A percentile compares a stretch with the other conserved stretches of the same genome.
Evolutionary conservation across 495 filamentous ascomycete species (phyloP).

Genomic region (Aspergillus conjunctus): DNA sequence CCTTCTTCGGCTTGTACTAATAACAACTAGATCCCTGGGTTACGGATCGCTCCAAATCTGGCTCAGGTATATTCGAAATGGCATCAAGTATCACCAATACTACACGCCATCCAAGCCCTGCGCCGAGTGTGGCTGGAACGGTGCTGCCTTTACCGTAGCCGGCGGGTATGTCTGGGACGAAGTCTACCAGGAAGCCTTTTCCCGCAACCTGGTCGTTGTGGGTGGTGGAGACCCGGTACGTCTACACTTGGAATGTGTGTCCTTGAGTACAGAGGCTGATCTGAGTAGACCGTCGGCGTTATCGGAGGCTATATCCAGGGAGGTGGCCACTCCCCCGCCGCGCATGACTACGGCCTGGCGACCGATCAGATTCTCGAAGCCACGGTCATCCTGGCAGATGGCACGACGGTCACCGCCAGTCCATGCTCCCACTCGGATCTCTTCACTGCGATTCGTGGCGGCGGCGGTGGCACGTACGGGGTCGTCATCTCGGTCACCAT

Average conservation of each 20-base stretch:
- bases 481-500: conserved; percentile 47
- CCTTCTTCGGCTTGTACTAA: conserved; percentile 24
- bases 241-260: not conserved
- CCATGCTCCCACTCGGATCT: conserved; percentile 55
- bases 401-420: conserved; percentile 49
- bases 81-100: conserved; percentile 31
- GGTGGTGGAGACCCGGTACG: conserved; percentile 40
- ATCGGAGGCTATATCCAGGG: conserved; percentile 44
- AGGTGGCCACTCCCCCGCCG: conserved; percentile 37
- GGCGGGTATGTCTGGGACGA: conserved; percentile 44
- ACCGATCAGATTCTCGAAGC: conserved; percentile 44
- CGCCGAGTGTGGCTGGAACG: conserved; percentile 28
- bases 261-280: conserved; percentile 4
- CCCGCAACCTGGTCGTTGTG: conserved; percentile 34
- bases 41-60: conserved; percentile 44
- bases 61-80: conserved; percentile 37
- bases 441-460: conserved; percentile 55
- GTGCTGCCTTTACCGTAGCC: conserved; percentile 37
- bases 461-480: conserved; percentile 53
- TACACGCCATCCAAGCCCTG: conserved; percentile 30
- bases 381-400: conserved; percentile 55
- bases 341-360: conserved; percentile 35
- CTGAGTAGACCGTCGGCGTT: conserved; percentile 35
- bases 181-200: conserved; percentile 33
- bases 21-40: conserved; percentile 34